Percentiles rank a stretch among this genome's conserved stretches.
phyloP scores from a whole-genome alignment of 2,329 filamentous ascomycete genomes.

The Alternaria sp. region DNA sequence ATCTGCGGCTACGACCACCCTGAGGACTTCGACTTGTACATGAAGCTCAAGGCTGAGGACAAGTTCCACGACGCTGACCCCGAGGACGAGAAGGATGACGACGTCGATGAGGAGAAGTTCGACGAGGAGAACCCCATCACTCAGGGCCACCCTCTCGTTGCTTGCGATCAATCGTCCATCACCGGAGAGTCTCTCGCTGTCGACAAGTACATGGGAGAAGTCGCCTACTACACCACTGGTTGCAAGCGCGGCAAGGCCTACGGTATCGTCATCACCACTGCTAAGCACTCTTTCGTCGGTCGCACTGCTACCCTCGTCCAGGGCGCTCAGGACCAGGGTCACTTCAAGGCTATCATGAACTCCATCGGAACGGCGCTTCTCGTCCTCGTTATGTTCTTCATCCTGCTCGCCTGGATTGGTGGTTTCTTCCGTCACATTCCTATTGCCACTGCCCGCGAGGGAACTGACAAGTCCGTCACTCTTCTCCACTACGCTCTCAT shows the following conservation, averaged over 20 bases:
- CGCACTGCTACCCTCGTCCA: constrained; percentile 77
- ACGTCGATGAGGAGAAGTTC: constrained; percentile 66
- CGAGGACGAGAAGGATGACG: constrained; percentile 67
- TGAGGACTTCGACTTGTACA: constrained; percentile 72
- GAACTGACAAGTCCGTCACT: constrained; percentile 62
- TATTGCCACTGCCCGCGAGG: constrained; percentile 66
- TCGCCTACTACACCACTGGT: constrained; percentile 80
- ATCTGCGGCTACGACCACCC: constrained; percentile 77
- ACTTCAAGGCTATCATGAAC: constrained; percentile 79
- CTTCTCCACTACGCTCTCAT: constrained; percentile 60
- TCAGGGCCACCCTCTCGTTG: constrained; percentile 72
- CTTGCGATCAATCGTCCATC: constrained; percentile 81
- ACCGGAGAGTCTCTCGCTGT: constrained; percentile 82
- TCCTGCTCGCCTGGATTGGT: constrained; percentile 77
- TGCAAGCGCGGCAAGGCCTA: constrained; percentile 84
- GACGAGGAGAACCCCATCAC: constrained; percentile 63
- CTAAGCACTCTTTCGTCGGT: constrained; percentile 78
- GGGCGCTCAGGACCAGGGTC: constrained; percentile 75
- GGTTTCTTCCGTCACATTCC: constrained; percentile 77
- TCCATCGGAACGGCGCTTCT: constrained; percentile 77
- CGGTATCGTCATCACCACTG: constrained; percentile 71
- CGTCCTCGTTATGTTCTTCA: constrained; percentile 80
- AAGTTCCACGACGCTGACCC: constrained; percentile 65
- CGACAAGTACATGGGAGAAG: constrained; percentile 80
- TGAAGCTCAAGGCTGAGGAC: constrained; percentile 66